Conservation (phyloP, 2,329 filamentous ascomycete genomes). For the Talaromyces sp. region DNA sequence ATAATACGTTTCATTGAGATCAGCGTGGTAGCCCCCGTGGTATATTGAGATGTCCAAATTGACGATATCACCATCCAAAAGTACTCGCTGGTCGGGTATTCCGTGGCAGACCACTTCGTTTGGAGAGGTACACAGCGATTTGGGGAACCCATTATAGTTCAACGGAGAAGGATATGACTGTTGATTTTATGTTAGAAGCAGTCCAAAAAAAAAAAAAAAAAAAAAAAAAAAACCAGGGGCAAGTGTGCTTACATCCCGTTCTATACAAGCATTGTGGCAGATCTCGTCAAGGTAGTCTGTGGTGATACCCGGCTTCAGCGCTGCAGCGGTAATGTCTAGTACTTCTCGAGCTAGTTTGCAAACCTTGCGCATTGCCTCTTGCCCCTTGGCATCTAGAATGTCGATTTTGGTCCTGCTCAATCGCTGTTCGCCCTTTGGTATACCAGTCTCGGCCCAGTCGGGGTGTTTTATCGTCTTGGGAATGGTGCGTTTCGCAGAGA, state of each 20-base stretch:
- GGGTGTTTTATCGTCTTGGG: slow-evolving; percentile 73
- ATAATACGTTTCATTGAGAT: slow-evolving; percentile 95
- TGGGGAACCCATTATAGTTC: slow-evolving; percentile 89
- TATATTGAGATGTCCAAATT: slow-evolving; percentile 91
- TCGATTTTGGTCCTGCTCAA: slow-evolving; percentile 71
- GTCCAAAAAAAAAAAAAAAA: background rate
- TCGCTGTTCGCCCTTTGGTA: slow-evolving; percentile 53
- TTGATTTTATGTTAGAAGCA: background rate
- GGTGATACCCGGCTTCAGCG: slow-evolving; percentile 74
- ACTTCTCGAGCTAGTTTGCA: slow-evolving; percentile 79
- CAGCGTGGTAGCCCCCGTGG: slow-evolving; percentile 84
- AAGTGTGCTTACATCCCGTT: slow-evolving; percentile 45
- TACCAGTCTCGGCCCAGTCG: slow-evolving; percentile 76
- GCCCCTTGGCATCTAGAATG: slow-evolving; percentile 66
- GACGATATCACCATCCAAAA: slow-evolving; percentile 84
- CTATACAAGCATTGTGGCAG: slow-evolving; percentile 83
- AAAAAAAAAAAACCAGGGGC: background rate
- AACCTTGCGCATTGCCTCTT: slow-evolving; percentile 83
- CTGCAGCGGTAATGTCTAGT: slow-evolving; percentile 77
- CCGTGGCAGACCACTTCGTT: slow-evolving; percentile 97
- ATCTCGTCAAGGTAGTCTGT: slow-evolving; percentile 88
- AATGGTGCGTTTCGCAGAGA: slow-evolving; percentile 63
- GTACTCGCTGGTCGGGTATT: slow-evolving; percentile 77
- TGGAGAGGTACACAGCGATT: slow-evolving; percentile 85
- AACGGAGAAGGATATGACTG: slow-evolving; percentile 89